Evolutionary conservation across 495 filamentous ascomycete species (phyloP).

Genomic region (Stereocaulon alpinum): DNA sequence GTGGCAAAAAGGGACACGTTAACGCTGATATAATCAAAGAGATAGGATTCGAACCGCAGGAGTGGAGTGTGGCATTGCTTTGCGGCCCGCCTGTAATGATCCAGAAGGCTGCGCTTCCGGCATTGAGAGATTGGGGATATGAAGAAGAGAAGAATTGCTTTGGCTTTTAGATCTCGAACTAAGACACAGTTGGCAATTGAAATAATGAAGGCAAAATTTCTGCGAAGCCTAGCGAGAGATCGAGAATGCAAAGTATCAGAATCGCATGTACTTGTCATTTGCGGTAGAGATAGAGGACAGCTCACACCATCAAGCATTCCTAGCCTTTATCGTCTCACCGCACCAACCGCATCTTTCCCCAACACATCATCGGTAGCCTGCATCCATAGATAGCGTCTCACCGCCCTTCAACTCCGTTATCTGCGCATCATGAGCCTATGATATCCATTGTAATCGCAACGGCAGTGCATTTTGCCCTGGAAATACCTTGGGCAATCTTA

Average conservation of each 20-base stretch:
- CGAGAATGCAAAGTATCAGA: background rate
- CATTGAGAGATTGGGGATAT: background rate
- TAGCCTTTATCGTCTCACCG: background rate
- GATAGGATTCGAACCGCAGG: background rate
- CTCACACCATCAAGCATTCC: background rate
- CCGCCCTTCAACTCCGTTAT: background rate
- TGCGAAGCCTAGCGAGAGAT: background rate
- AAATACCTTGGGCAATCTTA: background rate
- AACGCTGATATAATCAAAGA: background rate
- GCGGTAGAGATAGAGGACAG: background rate
- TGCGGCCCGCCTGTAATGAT: background rate
- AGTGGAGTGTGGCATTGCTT: background rate
- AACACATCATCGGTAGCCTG: background rate
- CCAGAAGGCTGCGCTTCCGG: background rate
- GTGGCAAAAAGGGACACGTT: background rate
- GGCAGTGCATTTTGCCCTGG: background rate
- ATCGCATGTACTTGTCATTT: background rate
- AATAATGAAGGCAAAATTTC: background rate
- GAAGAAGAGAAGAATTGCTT: background rate
- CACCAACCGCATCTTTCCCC: background rate
- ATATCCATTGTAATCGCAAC: background rate
- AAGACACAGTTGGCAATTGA: background rate
- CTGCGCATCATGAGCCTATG: slow-evolving; percentile 1
- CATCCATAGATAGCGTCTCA: slow-evolving; percentile 1
- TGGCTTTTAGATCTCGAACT: background rate